Evolutionary conservation across 148 eudicot species (phyloP).

Genomic region (Camellia granthamiana): DNA sequence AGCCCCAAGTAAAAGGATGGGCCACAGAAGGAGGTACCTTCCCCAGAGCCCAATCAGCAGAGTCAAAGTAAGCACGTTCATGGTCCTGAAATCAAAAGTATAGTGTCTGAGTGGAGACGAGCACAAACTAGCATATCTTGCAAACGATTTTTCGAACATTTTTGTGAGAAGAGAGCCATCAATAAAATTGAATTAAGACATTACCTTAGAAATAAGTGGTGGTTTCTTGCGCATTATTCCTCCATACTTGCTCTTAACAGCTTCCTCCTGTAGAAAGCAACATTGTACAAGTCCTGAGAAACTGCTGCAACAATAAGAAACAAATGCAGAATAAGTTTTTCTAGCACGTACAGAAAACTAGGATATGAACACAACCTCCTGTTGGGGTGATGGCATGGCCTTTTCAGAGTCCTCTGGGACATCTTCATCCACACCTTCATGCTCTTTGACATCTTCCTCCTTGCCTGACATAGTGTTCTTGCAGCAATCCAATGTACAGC

Average conservation of each 20-base stretch:
- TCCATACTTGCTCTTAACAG: constrained; percentile 81
- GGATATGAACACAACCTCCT: constrained; percentile 50
- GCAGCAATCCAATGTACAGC: constrained; percentile 10
- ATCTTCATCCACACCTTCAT: constrained; percentile 24
- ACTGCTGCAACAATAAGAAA: background rate
- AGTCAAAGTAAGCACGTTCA: constrained; percentile 96
- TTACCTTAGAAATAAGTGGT: constrained; percentile 95
- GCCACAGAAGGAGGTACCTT: constrained; percentile 48
- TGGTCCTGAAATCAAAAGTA: constrained; percentile 64
- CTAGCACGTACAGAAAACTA: constrained; percentile 5
- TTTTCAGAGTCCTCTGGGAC: constrained; percentile 44
- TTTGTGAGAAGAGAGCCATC: background rate
- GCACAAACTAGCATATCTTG: background rate
- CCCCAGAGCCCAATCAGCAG: constrained; percentile 99
- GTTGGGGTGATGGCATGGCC: constrained; percentile 55
- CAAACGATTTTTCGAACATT: background rate
- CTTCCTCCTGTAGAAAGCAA: constrained; percentile 58
- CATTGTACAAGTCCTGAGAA: constrained; percentile 13
- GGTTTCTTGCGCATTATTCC: constrained; percentile 89
- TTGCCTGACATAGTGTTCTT: constrained; percentile 49
- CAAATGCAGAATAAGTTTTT: constrained; percentile 2
- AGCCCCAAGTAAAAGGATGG: background rate
- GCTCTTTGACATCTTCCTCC: constrained; percentile 51
- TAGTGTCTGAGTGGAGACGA: constrained; percentile 1
- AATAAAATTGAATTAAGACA: background rate